A percentile compares a stretch with the other conserved stretches of the same genome.
phyloP scores from a whole-genome alignment of 2,329 filamentous ascomycete genomes.

The Thielaviopsis musarum region DNA sequence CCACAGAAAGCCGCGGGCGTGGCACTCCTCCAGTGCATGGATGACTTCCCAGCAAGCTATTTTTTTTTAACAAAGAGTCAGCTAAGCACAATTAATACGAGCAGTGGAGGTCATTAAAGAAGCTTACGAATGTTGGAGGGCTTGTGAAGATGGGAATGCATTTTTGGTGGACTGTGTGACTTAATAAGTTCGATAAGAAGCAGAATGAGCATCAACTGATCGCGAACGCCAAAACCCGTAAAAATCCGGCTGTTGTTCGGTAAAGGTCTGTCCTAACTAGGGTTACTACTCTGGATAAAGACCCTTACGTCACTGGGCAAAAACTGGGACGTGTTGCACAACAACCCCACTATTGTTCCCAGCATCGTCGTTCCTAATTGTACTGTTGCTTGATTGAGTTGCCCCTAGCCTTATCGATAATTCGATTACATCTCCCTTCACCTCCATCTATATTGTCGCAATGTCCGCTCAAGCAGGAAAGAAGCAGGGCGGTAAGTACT shows the following conservation, averaged over 20 bases:
- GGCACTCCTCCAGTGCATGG: conserved; percentile 86
- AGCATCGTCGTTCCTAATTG: no score
- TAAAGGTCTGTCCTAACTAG: no score
- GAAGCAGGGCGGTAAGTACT: conserved; percentile 53
- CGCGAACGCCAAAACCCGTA: no score
- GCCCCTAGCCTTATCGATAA: not conserved
- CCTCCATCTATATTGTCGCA: conserved; percentile 1
- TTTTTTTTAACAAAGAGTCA: not conserved
- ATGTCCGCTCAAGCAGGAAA: conserved; percentile 41
- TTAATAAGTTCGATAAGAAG: not conserved
- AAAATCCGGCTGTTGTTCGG: no score
- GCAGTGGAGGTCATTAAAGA: not conserved
- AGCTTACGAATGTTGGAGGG: conserved; percentile 40
- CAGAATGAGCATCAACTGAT: not conserved
- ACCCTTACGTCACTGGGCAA: no score
- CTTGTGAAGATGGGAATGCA: conserved; percentile 94
- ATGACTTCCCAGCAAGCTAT: conserved; percentile 90
- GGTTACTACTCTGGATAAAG: no score
- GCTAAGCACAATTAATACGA: no score
- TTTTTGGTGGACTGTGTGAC: conserved; percentile 23
- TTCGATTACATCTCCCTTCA: not conserved
- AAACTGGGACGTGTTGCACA: no score
- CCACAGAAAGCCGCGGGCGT: conserved; percentile 79
- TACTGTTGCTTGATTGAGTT: no score
- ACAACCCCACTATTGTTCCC: no score